These are phyloP conservation scores for Microdochium bolleyi DNA, from an alignment of 2,329 filamentous ascomycete species.

Conservation along the genomic window DNA sequence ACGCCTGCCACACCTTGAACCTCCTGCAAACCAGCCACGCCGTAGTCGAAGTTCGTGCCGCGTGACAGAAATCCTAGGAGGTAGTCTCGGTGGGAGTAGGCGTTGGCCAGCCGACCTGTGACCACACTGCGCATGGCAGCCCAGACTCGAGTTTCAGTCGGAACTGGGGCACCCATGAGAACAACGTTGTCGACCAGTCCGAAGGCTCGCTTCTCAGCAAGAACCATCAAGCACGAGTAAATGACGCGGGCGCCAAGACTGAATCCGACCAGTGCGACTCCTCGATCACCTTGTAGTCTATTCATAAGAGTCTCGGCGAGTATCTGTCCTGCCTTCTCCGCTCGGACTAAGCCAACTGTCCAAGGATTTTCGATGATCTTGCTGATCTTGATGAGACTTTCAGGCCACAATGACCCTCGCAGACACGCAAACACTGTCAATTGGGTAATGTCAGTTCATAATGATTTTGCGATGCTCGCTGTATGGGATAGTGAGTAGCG, in stretches of 20 bases:
- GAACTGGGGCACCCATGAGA: constrained; percentile 74
- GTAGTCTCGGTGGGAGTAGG: constrained; percentile 81
- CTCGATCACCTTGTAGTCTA: constrained; percentile 72
- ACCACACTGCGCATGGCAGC: constrained; percentile 70
- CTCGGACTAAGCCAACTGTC: constrained; percentile 65
- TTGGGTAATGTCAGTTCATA: constrained; percentile 7
- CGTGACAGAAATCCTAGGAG: constrained; percentile 85
- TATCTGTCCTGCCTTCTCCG: constrained; percentile 62
- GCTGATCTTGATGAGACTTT: constrained; percentile 56
- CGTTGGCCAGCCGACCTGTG: constrained; percentile 78
- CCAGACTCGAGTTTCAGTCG: constrained; percentile 67
- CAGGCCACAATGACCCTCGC: constrained; percentile 54
- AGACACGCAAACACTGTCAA: constrained; percentile 44
- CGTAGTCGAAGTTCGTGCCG: constrained; percentile 71
- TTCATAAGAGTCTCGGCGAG: constrained; percentile 79
- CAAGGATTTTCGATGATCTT: constrained; percentile 78
- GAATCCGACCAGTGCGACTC: constrained; percentile 74
- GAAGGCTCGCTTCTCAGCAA: constrained; percentile 73
- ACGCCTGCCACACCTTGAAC: constrained; percentile 58
- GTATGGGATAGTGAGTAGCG: neutral
- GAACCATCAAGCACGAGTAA: constrained; percentile 68
- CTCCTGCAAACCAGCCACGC: constrained; percentile 75
- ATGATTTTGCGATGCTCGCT: neutral
- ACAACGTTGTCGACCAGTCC: constrained; percentile 79
- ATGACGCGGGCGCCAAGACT: constrained; percentile 76